Evolutionary conservation across 208 protist genomes (phyloP).

Genomic region (Acanthamoeba healyi): DNA sequence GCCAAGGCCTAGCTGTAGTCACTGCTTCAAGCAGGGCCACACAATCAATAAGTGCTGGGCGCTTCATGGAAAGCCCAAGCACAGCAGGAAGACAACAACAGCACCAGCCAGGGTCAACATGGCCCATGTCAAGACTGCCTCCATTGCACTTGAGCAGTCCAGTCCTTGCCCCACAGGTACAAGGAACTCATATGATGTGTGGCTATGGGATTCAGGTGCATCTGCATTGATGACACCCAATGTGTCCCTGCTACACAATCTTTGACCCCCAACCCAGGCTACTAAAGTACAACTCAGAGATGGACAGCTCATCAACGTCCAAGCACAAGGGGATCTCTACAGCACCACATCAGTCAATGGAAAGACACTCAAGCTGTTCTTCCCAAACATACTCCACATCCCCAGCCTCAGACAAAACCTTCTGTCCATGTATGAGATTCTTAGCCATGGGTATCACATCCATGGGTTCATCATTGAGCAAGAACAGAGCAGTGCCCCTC

Average conservation of each 20-base stretch:
- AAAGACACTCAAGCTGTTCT: not conserved
- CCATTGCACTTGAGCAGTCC: too few species aligned
- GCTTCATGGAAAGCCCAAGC: not conserved
- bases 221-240: not conserved
- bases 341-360: not conserved
- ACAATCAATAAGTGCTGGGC: not conserved
- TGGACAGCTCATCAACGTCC: not conserved
- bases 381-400: not conserved
- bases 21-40: conserved; percentile 1
- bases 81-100: not conserved
- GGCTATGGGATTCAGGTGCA: not conserved
- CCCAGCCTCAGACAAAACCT: not conserved
- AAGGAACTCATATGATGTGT: too few species aligned
- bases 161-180: not conserved
- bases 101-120: not conserved
- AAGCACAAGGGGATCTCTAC: not conserved
- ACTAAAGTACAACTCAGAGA: not conserved
- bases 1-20: not conserved
- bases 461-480: not conserved
- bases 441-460: not conserved
- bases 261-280: not conserved
- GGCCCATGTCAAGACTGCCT: not conserved
- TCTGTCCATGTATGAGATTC: not conserved
- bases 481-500: not conserved
- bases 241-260: not conserved